phyloP scores from a whole-genome alignment of 331 rosid genomes.

The Quercus lobata region DNA sequence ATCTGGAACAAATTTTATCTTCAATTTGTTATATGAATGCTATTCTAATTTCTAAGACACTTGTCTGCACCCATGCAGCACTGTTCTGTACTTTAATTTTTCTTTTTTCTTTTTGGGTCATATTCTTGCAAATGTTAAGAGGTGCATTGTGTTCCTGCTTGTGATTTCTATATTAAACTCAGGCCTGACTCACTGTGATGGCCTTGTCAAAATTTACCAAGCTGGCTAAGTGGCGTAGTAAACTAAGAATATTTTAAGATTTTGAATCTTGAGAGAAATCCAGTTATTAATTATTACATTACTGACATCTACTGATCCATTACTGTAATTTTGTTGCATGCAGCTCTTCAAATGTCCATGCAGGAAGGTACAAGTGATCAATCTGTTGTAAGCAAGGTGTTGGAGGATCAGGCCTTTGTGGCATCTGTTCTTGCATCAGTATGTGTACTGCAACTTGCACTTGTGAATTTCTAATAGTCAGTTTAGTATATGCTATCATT shows the following conservation, averaged over 20 bases:
- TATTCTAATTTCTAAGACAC: not conserved
- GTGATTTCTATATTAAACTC: not conserved
- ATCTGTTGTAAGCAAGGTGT: conserved; percentile 40
- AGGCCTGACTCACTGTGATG: not conserved
- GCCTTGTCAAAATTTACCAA: not conserved
- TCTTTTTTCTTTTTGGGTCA: not conserved
- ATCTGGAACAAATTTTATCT: not conserved
- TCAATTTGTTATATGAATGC: not conserved
- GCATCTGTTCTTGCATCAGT: conserved; percentile 57
- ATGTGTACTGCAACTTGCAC: conserved; percentile 1
- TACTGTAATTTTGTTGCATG: conserved; percentile 8
- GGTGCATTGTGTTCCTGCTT: not conserved
- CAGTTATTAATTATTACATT: not conserved
- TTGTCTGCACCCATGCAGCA: not conserved
- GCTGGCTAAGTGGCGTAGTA: not conserved
- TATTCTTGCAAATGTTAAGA: not conserved
- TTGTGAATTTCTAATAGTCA: not conserved
- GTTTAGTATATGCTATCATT: not conserved
- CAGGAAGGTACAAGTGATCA: conserved; percentile 41
- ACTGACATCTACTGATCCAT: not conserved
- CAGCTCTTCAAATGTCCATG: conserved; percentile 60
- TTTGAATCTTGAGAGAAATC: not conserved
- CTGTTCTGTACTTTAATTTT: not conserved
- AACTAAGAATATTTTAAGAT: not conserved
- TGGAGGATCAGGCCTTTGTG: conserved; percentile 52